Base-by-base conservation (phyloP, 805 yeast genomes). In the Ogataea degrootiae region DNA sequence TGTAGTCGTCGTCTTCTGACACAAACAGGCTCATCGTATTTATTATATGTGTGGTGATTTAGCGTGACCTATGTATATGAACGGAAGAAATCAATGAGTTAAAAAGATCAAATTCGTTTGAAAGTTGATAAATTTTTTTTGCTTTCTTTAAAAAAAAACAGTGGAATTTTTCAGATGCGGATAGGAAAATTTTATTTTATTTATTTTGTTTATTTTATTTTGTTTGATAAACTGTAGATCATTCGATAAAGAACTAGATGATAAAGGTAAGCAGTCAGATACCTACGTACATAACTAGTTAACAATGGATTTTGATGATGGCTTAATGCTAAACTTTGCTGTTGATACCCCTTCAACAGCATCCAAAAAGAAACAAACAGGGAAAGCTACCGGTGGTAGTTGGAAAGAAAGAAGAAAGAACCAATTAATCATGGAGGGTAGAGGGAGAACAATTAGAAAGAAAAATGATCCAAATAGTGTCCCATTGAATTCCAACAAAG, bases 331-430 rank as follows among this genome's bases (percentile, higher is more conserved):
- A 59, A 92, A 92, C 63, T 83, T 92, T 60, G 77, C 83, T 29
- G 67, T 74, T 4, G 72, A 75, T n/a, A 59, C 60, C 22, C 60
- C 54, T 11, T 61, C 65, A 8, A 50, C 55, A 46, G 58, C 42
- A 43, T 52, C 39, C 50, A 56, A 15, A 15, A 49, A 19, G 23
- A 39, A 41, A 35, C 52, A 21, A 46, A n/a, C 23, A 15, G 53
- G 54, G 37, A 80, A 75, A 59, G 75, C 81, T 2, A 71, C 77
- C 2, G 92, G 92, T 35, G 96, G 95, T 15, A 76, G 76, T 53
- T 88, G 96, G 96, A 83, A 78, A 57, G 95, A 88, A 48, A 76
- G 96, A 52, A 71, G 94, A 56, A 80, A 78, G 60, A 68, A 79
- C 49, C 82, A 79, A 58, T 71, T 76, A 57, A 64, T 74, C 46